A percentile compares a stretch with the other conserved stretches of the same genome.
Conservation (phyloP, 2,329 filamentous ascomycete genomes). For the Ophiostoma triangulosporum region DNA sequence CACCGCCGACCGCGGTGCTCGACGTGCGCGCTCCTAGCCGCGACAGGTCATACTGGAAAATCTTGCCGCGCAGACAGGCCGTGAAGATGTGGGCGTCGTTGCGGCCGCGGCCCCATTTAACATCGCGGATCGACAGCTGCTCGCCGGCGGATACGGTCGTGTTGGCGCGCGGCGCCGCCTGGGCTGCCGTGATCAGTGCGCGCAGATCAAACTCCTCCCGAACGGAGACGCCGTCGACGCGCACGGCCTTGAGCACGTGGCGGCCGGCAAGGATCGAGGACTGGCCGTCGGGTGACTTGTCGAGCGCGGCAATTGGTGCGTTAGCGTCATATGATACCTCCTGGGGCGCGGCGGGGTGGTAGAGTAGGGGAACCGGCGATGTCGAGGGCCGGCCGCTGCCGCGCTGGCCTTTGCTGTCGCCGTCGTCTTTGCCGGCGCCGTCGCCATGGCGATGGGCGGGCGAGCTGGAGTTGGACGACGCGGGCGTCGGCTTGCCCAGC, state of each 20-base stretch:
- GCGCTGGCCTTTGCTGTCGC: constrained; percentile 24
- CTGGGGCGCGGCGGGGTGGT: constrained; percentile 30
- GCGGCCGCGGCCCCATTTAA: constrained; percentile 39
- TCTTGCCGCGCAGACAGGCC: constrained; percentile 49
- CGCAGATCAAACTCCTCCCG: constrained; percentile 46
- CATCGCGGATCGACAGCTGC: constrained; percentile 50
- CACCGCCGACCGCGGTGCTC: background rate
- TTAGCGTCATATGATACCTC: constrained; percentile 38
- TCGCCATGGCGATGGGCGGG: background rate
- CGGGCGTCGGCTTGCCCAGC: constrained; percentile 36
- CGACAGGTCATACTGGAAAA: constrained; percentile 49
- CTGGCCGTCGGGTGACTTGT: constrained; percentile 42
- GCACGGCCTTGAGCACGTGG: constrained; percentile 47
- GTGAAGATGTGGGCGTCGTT: constrained; percentile 44
- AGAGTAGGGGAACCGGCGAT: background rate
- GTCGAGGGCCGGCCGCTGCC: background rate
- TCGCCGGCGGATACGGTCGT: constrained; percentile 30
- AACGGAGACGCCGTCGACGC: constrained; percentile 36
- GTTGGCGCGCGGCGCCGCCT: constrained; percentile 29
- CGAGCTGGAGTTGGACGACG: constrained; percentile 15
- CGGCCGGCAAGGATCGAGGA: constrained; percentile 43
- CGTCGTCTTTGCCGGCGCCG: background rate
- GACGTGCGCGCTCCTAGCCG: constrained; percentile 25
- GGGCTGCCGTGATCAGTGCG: constrained; percentile 34
- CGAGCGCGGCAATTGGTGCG: constrained; percentile 42